Evolutionary conservation across 169 alveolate species (phyloP), one percentile per base, ranked within the genome.

Genomic region (Eimeria praecox): DNA sequence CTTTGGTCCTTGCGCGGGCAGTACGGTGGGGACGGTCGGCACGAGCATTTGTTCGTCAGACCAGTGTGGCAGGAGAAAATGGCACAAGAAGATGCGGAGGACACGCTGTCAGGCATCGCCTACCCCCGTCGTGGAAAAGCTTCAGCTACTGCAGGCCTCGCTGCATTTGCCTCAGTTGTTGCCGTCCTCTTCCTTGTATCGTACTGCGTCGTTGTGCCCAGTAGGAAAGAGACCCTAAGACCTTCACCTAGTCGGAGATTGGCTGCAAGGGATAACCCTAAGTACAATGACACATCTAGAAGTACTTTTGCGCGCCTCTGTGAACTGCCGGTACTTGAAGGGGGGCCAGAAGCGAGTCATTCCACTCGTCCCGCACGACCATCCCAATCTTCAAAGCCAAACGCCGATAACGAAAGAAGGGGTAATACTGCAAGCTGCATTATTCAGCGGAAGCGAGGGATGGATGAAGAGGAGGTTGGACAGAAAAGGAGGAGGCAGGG

Each of bases 101-200:
- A 27, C n/a, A 2, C 66, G 66, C 27, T 56, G 66, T 27, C 24
- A 16, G 24, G n/a, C 4, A 2, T 16, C 12, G 5, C 66, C 9
- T 27, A 56, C n/a, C 12, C 66, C 4, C 18, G 4, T 56, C 80
- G 9, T 30, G 18, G 42, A 69, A 69, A 44, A 40, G 20, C 20
- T 14, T 30, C 80, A 14, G 8, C 30, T 69, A 35, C 20, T 69
- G 44, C 20, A 6, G 44, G 80, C 80, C 1, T 69, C 38, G 44
- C 80, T 69, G 80, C 80, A 5, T 69, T 69, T 2, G 80, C 80
- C 80, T 22, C 80, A 30, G 80, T 69, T 44, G 46, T 69, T 35
- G 80, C 80, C 44, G 6, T n/a, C 8, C 12, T 69, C 80, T 69
- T 69, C 44, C 44, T 69, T 0, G 44, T 69, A n/a, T 69, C 80